Evolutionary conservation across 371 early-diverging fungal species (phyloP), one percentile per base, ranked within the genome.

Genomic region (Chytridiales sp.): DNA sequence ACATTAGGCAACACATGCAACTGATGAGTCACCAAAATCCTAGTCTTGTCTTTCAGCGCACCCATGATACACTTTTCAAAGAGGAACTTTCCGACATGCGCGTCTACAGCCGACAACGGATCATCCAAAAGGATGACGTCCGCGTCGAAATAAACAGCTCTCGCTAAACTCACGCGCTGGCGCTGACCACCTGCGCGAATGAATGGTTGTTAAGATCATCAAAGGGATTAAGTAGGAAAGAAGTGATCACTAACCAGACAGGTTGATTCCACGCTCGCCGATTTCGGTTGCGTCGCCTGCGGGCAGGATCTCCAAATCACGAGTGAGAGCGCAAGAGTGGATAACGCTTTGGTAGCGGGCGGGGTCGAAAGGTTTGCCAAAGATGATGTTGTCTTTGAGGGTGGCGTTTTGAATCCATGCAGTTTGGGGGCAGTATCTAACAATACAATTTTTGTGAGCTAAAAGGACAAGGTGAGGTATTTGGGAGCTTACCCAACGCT

Each of bases 401-500:
- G 82, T 74, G 2, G 62, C 68, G 40, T 57, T 70, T 38, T 67
- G 66, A 30, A 77, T 70, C 76, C 76, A 79, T 1, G 80, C 62
- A n/a, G 56, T 48, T 54, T 76, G 76, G n/a, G 65, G 62, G 52
- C 64, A 61, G 62, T 74, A 73, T 2, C 53, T 61, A 36, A n/a
- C n/a, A n/a, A 69, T n/a, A n/a, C n/a, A n/a, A n/a, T n/a, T 38
- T 9, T 38, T 38, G 17, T 38, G 38, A 38, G 17, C 8, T 17
- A 17, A 38, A 38, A 38, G 38, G 38, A 9, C 17, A 38, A 17
- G 38, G 38, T 9, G 38, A 17, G 38, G 38, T 17, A 17, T 93
- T 92, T 91, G 17, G 88, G 79, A 1, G 85, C 90, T 67, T 89
- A 92, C 1, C 90, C 92, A 11, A 92, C 83, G 11, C 80, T 78